Percentiles rank a stretch among this genome's conserved stretches.
These are phyloP conservation scores for Rhododendron molle DNA, from an alignment of 148 eudicot genomes.

Conservation along the genomic window DNA sequence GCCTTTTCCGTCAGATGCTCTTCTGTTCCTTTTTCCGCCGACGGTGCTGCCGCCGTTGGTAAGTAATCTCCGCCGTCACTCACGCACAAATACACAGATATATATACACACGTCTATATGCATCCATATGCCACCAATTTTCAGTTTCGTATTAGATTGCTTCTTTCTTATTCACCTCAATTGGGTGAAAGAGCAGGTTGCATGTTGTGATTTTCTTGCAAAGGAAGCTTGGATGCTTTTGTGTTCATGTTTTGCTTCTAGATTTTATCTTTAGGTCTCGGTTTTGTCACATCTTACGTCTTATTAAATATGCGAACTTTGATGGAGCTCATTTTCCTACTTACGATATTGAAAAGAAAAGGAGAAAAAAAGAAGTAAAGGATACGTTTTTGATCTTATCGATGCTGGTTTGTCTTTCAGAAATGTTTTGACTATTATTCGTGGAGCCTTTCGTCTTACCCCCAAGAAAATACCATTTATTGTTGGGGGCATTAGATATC, in stretches of 20 bases:
- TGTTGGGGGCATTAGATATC: neutral
- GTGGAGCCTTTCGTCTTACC: neutral
- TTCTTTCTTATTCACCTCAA: neutral
- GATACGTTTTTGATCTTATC: neutral
- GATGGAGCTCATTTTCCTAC: neutral
- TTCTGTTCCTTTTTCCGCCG: slow-evolving; percentile 22
- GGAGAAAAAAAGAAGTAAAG: neutral
- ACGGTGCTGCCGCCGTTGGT: slow-evolving; percentile 17
- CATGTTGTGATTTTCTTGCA: neutral
- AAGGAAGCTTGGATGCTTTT: neutral
- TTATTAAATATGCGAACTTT: neutral
- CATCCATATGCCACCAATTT: neutral
- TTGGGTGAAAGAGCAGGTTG: neutral
- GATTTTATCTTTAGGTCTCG: neutral
- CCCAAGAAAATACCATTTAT: neutral
- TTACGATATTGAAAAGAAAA: neutral
- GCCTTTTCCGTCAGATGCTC: slow-evolving; percentile 31
- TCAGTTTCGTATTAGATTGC: neutral
- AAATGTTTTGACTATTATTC: neutral
- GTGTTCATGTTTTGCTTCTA: neutral
- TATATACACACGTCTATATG: neutral
- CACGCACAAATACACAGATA: neutral
- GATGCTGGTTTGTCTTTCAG: neutral
- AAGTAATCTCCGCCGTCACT: neutral
- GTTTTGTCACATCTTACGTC: neutral